These are phyloP conservation scores for Hymenoscyphus albidus DNA, from an alignment of 2,329 filamentous ascomycete genomes.

Conservation along the genomic window DNA sequence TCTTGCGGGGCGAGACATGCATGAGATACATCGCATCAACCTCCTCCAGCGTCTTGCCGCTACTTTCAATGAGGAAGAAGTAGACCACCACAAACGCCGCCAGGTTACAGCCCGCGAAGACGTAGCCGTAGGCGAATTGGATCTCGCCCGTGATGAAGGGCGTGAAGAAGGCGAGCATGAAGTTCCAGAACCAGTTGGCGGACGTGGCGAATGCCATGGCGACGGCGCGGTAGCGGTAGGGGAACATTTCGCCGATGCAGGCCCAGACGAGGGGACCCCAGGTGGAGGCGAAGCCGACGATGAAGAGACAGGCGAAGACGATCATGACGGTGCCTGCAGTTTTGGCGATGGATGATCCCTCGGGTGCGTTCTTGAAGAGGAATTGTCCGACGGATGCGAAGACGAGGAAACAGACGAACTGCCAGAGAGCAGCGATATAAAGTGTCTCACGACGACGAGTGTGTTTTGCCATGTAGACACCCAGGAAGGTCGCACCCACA, in stretches of 20 bases:
- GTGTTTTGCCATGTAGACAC: constrained; percentile 62
- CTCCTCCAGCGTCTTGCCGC: constrained; percentile 25
- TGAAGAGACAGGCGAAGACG: constrained; percentile 70
- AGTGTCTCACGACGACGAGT: constrained; percentile 66
- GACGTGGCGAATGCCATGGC: constrained; percentile 59
- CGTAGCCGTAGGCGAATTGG: constrained; percentile 64
- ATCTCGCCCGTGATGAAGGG: constrained; percentile 72
- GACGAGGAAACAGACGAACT: constrained; percentile 65
- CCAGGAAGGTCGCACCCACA: constrained; percentile 53
- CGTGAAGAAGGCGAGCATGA: constrained; percentile 72
- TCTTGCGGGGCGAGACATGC: constrained; percentile 37
- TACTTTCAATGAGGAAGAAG: constrained; percentile 73
- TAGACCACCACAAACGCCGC: constrained; percentile 63
- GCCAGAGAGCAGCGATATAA: constrained; percentile 62
- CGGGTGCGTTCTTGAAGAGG: constrained; percentile 51
- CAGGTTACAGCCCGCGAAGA: constrained; percentile 70
- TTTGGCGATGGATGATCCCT: constrained; percentile 41
- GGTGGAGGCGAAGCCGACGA: constrained; percentile 64
- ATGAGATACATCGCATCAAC: constrained; percentile 30
- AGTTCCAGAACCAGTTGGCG: constrained; percentile 62
- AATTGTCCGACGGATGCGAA: constrained; percentile 53
- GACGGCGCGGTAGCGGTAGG: constrained; percentile 57
- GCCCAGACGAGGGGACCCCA: constrained; percentile 71
- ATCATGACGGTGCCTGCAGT: constrained; percentile 67
- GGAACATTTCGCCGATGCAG: constrained; percentile 64